Base-by-base conservation (phyloP, 208 protist genomes). In the Blastocrithidia nonstop region DNA sequence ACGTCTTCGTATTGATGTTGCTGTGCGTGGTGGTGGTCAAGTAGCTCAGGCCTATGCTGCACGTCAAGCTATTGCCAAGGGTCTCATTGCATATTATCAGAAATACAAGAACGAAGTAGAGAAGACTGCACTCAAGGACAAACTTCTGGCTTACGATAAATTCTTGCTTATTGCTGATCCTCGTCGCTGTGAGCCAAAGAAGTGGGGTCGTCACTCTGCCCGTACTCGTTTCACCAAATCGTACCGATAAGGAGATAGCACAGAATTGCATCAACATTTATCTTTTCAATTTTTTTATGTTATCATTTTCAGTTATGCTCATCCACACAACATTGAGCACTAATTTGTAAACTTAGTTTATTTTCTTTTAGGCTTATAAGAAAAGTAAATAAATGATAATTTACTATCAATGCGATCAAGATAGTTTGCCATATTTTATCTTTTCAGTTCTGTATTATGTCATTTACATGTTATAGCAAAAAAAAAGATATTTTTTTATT, bases 171-270 rank as follows among this genome's bases (percentile, higher is more conserved):
- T 99, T 66, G 96, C 98, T 47, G 98, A 99, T 69, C 96, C 98
- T 54, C 93, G 98, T 74, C 90, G 97, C 67, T 96, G 90, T 76
- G 98, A 99, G 83, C 90, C 97, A 50, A 99, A 99, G 97, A 99
- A 99, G 78, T 99, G 98, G 77, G 98, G 98, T 61, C 97, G 98
- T 78, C 93, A 89, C 60, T 97, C 95, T 93, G 98, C 98, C 63
- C 93, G 98, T 61, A 94, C 97, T 16, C 80, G 97, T 69, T 96
- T 94, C 85, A 97, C 98, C 71, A 99, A 99, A 84, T 99, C 97
- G 35, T 99, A 99, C 90, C 88, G 98, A 88, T 99, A 97, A 66
- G 44, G 39, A 22, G 24, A n/a, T n/a, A n/a, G n/a, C n/a, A n/a
- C n/a, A n/a, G n/a, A n/a, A n/a, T n/a, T n/a, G n/a, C n/a, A n/a